Percentiles rank a stretch among this genome's conserved stretches.
Evolutionary conservation across 73 alveolate species (phyloP).

Genomic region (Diophrys appendiculata): DNA sequence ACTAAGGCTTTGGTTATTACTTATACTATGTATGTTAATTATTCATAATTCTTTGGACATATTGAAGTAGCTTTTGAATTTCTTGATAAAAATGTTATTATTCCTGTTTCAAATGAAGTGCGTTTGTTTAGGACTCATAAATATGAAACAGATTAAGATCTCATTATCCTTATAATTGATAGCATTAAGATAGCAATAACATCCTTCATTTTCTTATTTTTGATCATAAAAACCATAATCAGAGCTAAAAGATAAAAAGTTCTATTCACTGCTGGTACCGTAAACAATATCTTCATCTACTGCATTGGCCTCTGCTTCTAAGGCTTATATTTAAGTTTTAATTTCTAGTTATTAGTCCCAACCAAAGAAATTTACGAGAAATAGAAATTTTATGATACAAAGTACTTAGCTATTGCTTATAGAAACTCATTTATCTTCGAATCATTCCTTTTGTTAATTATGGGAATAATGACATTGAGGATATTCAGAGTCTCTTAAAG

Average conservation of each 20-base stretch:
- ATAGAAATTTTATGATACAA: not conserved
- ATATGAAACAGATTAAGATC: not conserved
- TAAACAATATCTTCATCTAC: not conserved
- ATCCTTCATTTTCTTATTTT: not conserved
- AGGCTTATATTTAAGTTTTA: not conserved
- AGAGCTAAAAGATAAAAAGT: not conserved
- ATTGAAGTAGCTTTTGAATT: not conserved
- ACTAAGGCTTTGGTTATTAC: not conserved
- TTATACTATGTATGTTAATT: not conserved
- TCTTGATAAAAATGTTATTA: not conserved
- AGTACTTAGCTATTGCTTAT: not conserved
- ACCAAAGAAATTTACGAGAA: not conserved
- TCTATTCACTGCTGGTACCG: not conserved
- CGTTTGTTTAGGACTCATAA: not conserved
- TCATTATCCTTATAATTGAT: not conserved
- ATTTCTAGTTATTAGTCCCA: not conserved
- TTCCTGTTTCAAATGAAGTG: not conserved
- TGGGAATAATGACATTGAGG: not conserved
- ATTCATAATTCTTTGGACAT: not conserved
- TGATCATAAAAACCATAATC: not conserved
- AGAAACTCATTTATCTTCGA: not conserved
- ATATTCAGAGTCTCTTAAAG: not conserved
- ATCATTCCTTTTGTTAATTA: not conserved
- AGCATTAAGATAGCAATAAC: not conserved
- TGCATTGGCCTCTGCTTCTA: not conserved